Evolutionary conservation across 768 basidiomycete species (phyloP).

Genomic region (Amanita phalloides): DNA sequence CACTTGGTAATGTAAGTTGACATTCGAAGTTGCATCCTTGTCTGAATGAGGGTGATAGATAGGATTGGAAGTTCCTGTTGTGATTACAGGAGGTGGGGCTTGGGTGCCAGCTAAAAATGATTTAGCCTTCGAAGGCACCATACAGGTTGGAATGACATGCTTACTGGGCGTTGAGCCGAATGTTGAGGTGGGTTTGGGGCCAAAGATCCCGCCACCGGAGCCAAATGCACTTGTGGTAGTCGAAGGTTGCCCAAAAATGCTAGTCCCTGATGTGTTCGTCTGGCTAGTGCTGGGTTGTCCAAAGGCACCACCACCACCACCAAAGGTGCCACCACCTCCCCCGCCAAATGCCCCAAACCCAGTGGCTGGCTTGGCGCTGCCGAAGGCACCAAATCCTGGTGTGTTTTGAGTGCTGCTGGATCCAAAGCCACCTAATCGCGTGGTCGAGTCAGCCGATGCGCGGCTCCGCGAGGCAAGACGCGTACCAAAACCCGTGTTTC

Average conservation of each 20-base stretch:
- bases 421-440: conserved; percentile 33
- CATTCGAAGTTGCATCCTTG: conserved; percentile 39
- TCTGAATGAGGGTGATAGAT: conserved; percentile 49
- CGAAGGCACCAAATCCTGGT: conserved; percentile 40
- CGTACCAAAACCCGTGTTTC: conserved; percentile 32
- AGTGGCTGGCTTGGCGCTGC: conserved; percentile 54
- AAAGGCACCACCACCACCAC: conserved; percentile 32
- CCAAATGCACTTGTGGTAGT: conserved; percentile 36
- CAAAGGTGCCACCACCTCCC: conserved; percentile 38
- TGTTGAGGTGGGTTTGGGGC: conserved; percentile 24
- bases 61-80: conserved; percentile 62
- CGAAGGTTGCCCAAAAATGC: conserved; percentile 39
- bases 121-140: not conserved
- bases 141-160: not conserved
- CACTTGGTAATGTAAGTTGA: conserved; percentile 65
- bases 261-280: conserved; percentile 16
- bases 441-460: not conserved
- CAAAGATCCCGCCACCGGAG: conserved; percentile 24
- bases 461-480: conserved; percentile 11
- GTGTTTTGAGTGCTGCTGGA: conserved; percentile 24
- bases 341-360: conserved; percentile 75
- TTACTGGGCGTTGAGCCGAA: conserved; percentile 25
- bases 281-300: conserved; percentile 22
- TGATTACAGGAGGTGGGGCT: conserved; percentile 34
- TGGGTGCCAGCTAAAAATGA: conserved; percentile 8